Evolutionary conservation across 2,329 filamentous ascomycete genomes (phyloP).

Genomic region (Rutstroemia sp.): DNA sequence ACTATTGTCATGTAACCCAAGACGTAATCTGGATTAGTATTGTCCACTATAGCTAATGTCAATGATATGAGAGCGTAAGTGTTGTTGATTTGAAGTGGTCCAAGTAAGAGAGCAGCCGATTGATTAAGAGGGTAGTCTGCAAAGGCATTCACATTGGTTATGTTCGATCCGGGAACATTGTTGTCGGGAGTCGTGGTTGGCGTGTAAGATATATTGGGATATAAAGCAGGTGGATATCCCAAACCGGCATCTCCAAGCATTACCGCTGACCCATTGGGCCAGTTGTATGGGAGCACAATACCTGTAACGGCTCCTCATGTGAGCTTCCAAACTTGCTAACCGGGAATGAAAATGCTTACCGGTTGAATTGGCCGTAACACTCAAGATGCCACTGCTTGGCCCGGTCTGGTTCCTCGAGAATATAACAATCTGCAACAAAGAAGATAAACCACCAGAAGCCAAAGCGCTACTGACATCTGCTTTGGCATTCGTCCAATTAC

Average conservation of each 20-base stretch:
- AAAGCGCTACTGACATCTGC: constrained; percentile 68
- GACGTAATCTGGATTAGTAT: constrained; percentile 51
- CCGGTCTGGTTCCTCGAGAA: constrained; percentile 63
- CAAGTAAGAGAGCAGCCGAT: constrained; percentile 61
- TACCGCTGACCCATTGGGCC: constrained; percentile 47
- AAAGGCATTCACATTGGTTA: constrained; percentile 18
- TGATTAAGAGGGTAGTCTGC: constrained; percentile 33
- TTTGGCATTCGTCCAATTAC: constrained; percentile 54
- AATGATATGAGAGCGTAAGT: constrained; percentile 72
- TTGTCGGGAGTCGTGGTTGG: constrained; percentile 16
- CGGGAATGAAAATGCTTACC: not conserved
- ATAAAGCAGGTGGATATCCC: constrained; percentile 68
- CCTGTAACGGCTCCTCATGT: constrained; percentile 25
- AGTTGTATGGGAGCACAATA: constrained; percentile 54
- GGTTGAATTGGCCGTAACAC: constrained; percentile 47
- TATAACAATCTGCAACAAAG: constrained; percentile 64
- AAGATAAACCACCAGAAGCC: constrained; percentile 40
- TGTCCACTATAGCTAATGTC: constrained; percentile 71
- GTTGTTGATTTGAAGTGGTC: constrained; percentile 65
- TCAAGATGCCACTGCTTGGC: constrained; percentile 49
- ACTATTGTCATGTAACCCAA: constrained; percentile 80
- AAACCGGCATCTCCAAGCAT: constrained; percentile 48
- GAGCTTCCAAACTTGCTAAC: no score
- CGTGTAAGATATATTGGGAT: constrained; percentile 69
- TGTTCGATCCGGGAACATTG: constrained; percentile 4